Evolutionary conservation across 2,329 filamentous ascomycete species (phyloP).

Genomic region (Cladorrhinum sp.): DNA sequence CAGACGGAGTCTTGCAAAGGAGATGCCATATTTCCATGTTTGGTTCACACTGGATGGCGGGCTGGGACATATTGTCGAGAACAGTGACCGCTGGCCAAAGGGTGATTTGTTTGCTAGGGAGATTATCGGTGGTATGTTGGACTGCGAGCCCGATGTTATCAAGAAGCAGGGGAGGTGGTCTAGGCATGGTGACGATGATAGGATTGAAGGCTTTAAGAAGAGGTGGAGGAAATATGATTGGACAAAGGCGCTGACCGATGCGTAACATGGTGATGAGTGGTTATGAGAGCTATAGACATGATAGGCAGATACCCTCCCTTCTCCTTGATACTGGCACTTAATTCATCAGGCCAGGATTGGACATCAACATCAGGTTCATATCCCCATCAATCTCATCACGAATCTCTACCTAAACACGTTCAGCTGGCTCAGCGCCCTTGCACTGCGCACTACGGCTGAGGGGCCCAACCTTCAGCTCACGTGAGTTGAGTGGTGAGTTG

Average conservation of each 20-base stretch:
- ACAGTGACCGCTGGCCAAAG: constrained; percentile 77
- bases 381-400: too few relatives aligned
- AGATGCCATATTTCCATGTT: constrained; percentile 98
- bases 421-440: too few relatives aligned
- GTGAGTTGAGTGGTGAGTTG: too few relatives aligned
- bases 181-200: constrained; percentile 54
- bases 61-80: constrained; percentile 87
- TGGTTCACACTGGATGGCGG: constrained; percentile 95
- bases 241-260: constrained; percentile 56
- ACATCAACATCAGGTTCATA: too few relatives aligned
- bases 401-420: too few relatives aligned
- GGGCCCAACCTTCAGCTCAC: too few relatives aligned
- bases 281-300: too few relatives aligned
- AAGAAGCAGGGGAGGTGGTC: constrained; percentile 89
- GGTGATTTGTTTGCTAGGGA: constrained; percentile 93
- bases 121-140: constrained; percentile 88
- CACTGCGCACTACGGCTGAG: too few relatives aligned
- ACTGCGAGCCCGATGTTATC: constrained; percentile 74
- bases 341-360: too few relatives aligned
- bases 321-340: too few relatives aligned
- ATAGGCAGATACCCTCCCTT: too few relatives aligned
- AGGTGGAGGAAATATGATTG: constrained; percentile 94
- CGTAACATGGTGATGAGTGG: too few relatives aligned
- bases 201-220: constrained; percentile 76
- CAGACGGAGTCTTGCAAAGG: constrained; percentile 76